A percentile compares a stretch with the other conserved stretches of the same genome.
Conservation (phyloP, 805 yeast genomes). For the Hanseniaspora valbyensis region DNA sequence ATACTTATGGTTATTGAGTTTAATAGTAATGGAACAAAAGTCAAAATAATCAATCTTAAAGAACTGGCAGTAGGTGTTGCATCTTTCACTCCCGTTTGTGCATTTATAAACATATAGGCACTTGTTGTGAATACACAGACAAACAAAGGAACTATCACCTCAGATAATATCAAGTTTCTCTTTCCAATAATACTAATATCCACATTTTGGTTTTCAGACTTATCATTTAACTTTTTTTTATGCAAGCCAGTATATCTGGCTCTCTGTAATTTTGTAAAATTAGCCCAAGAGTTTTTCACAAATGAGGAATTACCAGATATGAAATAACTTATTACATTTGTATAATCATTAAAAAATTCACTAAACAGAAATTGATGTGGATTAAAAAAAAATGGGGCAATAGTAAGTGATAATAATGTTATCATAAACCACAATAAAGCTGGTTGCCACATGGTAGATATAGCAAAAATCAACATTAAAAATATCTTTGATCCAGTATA, state of each 20-base stretch:
- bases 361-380: slow-evolving; percentile 64
- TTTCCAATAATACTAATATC: slow-evolving; percentile 69
- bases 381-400: slow-evolving; percentile 65
- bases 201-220: slow-evolving; percentile 51
- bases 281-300: slow-evolving; percentile 70
- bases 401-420: slow-evolving; percentile 50
- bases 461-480: slow-evolving; percentile 61
- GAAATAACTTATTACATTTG: slow-evolving; percentile 59
- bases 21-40: slow-evolving; percentile 39
- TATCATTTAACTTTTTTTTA: slow-evolving; percentile 54
- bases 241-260: slow-evolving; percentile 89
- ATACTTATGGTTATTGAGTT: slow-evolving; percentile 26
- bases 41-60: slow-evolving; percentile 47
- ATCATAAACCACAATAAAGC: slow-evolving; percentile 67
- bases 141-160: slow-evolving; percentile 60
- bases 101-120: slow-evolving; percentile 70
- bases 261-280: slow-evolving; percentile 61
- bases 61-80: slow-evolving; percentile 47
- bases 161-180: slow-evolving; percentile 67
- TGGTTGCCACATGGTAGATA: slow-evolving; percentile 71
- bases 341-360: slow-evolving; percentile 63
- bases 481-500: slow-evolving; percentile 65
- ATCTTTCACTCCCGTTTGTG: slow-evolving; percentile 68
- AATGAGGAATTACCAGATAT: slow-evolving; percentile 63
- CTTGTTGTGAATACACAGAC: slow-evolving; percentile 57